These are phyloP conservation scores for Holtermannia corniformis DNA, from an alignment of 768 basidiomycete genomes.

Conservation along the genomic window DNA sequence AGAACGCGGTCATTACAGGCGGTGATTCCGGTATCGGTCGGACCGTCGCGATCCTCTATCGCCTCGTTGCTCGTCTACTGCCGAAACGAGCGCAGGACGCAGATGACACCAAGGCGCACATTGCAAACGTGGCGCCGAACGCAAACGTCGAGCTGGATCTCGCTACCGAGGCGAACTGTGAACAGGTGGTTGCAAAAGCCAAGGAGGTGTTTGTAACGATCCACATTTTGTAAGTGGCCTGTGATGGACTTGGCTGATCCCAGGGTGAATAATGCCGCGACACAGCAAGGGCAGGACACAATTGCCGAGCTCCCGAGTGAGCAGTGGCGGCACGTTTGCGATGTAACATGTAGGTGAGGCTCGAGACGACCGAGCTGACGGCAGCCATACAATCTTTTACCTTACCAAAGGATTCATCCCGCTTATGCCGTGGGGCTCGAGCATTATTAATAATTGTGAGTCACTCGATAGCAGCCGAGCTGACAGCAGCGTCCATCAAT, in stretches of 20 bases:
- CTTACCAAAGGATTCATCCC: constrained; percentile 47
- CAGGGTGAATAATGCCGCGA: constrained; percentile 47
- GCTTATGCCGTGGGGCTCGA: constrained; percentile 43
- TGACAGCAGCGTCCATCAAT: constrained; percentile 40
- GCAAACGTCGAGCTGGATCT: constrained; percentile 45
- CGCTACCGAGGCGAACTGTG: constrained; percentile 43
- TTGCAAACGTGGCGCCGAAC: constrained; percentile 44
- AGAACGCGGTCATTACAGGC: constrained; percentile 48
- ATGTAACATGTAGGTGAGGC: constrained; percentile 15
- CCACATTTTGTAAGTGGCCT: constrained; percentile 42
- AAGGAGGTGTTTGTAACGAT: constrained; percentile 42
- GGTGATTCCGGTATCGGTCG: constrained; percentile 49
- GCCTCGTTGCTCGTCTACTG: constrained; percentile 24
- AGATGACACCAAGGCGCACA: constrained; percentile 40
- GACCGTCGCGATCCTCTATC: constrained; percentile 41
- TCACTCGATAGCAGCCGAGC: background rate
- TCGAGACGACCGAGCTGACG: background rate
- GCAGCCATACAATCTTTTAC: constrained; percentile 44
- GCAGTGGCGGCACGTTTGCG: constrained; percentile 45
- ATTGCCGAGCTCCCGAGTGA: constrained; percentile 42
- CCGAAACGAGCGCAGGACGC: constrained; percentile 44
- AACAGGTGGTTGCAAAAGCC: constrained; percentile 43
- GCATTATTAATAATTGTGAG: constrained; percentile 46
- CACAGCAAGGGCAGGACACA: constrained; percentile 44
- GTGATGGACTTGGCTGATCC: background rate